Evolutionary conservation across 192 early-diverging fungal genomes (phyloP).

Genomic region (Powellomyces hirtus): DNA sequence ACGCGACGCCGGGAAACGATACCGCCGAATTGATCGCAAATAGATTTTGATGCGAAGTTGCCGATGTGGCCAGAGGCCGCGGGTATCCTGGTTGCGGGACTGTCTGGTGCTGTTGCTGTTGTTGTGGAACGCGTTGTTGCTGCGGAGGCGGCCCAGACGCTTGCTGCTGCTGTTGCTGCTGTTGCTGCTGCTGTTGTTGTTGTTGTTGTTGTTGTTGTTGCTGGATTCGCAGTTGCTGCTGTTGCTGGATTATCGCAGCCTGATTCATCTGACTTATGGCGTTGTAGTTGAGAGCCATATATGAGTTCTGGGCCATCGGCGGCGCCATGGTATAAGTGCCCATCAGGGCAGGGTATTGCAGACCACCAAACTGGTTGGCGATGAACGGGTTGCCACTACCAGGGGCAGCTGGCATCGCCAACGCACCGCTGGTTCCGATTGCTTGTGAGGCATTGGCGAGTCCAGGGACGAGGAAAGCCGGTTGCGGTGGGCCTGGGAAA

Average conservation of each 20-base stretch:
- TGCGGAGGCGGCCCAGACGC: not conserved
- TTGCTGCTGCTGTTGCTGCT: not conserved
- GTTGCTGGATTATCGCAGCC: not conserved
- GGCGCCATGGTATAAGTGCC: not conserved
- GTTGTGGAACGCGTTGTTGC: too few relatives aligned
- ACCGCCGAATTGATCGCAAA: not conserved
- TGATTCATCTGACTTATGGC: not conserved
- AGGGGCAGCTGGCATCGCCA: not conserved
- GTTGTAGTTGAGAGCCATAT: not conserved
- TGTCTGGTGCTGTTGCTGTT: not conserved
- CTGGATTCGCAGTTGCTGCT: not conserved
- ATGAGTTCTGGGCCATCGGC: not conserved
- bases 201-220: not conserved
- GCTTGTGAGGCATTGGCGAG: not conserved
- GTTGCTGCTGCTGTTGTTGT: constrained; percentile 1
- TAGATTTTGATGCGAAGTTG: not conserved
- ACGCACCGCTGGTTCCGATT: not conserved
- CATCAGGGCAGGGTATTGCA: not conserved
- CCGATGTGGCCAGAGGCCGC: not conserved
- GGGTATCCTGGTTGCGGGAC: too few relatives aligned
- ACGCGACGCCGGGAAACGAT: not conserved
- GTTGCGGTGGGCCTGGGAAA: not conserved
- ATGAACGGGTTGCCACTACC: not conserved
- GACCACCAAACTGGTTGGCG: not conserved
- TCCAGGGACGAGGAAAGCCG: not conserved